Evolutionary conservation across 2,329 filamentous ascomycete species (phyloP).

Genomic region (Pseudopyricularia cyperi): DNA sequence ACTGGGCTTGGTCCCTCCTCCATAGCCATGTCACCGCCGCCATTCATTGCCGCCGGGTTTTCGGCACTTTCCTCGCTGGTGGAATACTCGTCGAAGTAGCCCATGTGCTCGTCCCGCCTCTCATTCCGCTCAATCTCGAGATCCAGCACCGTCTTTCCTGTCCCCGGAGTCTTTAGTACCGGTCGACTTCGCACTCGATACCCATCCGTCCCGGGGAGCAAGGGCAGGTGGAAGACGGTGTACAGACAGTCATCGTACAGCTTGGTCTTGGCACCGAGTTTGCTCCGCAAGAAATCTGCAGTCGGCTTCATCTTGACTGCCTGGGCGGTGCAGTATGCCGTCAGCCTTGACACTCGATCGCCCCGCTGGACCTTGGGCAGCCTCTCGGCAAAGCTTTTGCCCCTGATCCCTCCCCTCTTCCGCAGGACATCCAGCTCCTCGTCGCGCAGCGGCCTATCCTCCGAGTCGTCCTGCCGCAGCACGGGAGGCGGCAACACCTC

Average conservation of each 20-base stretch:
- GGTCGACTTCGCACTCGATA: constrained; percentile 84
- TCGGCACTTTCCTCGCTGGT: constrained; percentile 7
- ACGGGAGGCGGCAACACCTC: constrained; percentile 22
- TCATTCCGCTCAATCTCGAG: constrained; percentile 95
- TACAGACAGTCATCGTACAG: constrained; percentile 97
- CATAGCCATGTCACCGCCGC: constrained; percentile 7
- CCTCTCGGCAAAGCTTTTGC: constrained; percentile 90
- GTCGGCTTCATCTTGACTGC: constrained; percentile 81
- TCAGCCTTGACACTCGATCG: constrained; percentile 79
- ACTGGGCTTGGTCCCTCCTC: constrained; percentile 26
- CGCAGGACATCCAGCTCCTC: constrained; percentile 53
- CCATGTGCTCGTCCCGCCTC: constrained; percentile 75
- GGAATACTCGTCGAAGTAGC: constrained; percentile 64
- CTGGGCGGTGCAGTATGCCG: constrained; percentile 92
- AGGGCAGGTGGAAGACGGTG: constrained; percentile 82
- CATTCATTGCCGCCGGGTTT: not conserved
- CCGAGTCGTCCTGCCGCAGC: constrained; percentile 42
- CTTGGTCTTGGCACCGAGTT: constrained; percentile 85
- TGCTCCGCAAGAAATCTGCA: constrained; percentile 77
- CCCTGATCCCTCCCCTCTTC: constrained; percentile 46
- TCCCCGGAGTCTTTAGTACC: constrained; percentile 78
- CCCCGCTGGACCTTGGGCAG: constrained; percentile 77
- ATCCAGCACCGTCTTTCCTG: constrained; percentile 80
- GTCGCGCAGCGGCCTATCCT: constrained; percentile 54
- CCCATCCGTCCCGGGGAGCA: constrained; percentile 74